Conservation (phyloP, 495 filamentous ascomycete species). For the Lichina pygmaea region DNA sequence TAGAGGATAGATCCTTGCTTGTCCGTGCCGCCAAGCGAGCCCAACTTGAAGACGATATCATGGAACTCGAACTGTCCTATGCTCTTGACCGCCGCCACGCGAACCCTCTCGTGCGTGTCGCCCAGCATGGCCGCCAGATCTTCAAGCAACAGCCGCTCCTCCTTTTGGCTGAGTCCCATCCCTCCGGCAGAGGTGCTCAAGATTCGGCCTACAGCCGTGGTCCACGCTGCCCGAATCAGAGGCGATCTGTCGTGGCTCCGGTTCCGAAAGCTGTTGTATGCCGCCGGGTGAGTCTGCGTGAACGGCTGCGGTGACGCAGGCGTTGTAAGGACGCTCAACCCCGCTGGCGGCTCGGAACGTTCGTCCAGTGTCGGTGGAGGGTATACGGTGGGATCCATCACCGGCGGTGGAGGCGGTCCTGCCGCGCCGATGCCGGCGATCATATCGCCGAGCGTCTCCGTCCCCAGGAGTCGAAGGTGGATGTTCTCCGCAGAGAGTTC, state of each 20-base stretch:
- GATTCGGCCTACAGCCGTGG: slow-evolving; percentile 59
- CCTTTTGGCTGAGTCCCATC: slow-evolving; percentile 50
- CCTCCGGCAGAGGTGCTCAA: slow-evolving; percentile 60
- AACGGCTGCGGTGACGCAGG: slow-evolving; percentile 68
- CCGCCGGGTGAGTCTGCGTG: slow-evolving; percentile 42
- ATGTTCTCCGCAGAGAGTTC: slow-evolving; percentile 77
- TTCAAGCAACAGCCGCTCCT: slow-evolving; percentile 44
- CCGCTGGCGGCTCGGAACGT: slow-evolving; percentile 19
- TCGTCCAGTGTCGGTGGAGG: slow-evolving; percentile 43
- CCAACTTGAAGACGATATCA: slow-evolving; percentile 58
- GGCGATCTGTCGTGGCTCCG: slow-evolving; percentile 64
- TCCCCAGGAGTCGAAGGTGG: slow-evolving; percentile 60
- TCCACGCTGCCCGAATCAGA: slow-evolving; percentile 61
- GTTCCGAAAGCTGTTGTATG: slow-evolving; percentile 59
- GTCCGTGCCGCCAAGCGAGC: slow-evolving; percentile 38
- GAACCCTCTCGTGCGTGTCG: slow-evolving; percentile 74
- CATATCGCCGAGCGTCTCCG: slow-evolving; percentile 84
- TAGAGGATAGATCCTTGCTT: slow-evolving; percentile 43
- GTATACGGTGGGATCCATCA: slow-evolving; percentile 54
- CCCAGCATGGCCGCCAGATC: slow-evolving; percentile 54
- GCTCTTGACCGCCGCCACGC: slow-evolving; percentile 60
- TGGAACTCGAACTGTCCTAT: slow-evolving; percentile 51
- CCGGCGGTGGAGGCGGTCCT: slow-evolving; percentile 44
- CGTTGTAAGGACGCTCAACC: slow-evolving; percentile 41
- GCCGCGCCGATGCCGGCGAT: slow-evolving; percentile 74